Percentiles rank a stretch among this genome's conserved stretches.
These are phyloP conservation scores for Saccharomyces uvarum DNA, from an alignment of 1,139 yeast genomes.

Conservation along the genomic window DNA sequence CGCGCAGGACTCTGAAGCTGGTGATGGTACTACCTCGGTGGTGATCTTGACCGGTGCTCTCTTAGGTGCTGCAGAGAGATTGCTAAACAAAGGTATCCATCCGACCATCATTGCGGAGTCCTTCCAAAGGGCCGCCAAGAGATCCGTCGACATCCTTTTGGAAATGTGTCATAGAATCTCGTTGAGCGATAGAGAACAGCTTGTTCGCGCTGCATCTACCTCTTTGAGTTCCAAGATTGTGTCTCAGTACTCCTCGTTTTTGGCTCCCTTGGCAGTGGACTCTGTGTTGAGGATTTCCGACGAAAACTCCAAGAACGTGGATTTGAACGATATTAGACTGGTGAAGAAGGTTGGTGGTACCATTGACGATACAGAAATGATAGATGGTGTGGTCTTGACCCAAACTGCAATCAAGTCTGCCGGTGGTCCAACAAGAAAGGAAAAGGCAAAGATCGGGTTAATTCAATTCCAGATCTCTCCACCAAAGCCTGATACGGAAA, in stretches of 20 bases:
- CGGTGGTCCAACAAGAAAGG: conserved; percentile 94
- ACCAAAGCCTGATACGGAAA: conserved; percentile 98
- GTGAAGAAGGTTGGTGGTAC: conserved; percentile 96
- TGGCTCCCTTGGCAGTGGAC: conserved; percentile 93
- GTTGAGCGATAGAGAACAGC: conserved; percentile 67
- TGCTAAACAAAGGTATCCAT: conserved; percentile 85
- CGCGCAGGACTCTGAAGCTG: conserved; percentile 97
- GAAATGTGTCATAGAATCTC: conserved; percentile 79
- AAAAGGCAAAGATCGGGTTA: conserved; percentile 86
- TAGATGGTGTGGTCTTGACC: conserved; percentile 88
- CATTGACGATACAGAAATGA: conserved; percentile 88
- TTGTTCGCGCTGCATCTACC: conserved; percentile 88
- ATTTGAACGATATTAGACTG: conserved; percentile 77
- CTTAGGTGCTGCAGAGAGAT: conserved; percentile 87
- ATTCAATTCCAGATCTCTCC: conserved; percentile 96
- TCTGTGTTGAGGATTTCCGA: conserved; percentile 76
- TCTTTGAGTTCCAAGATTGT: conserved; percentile 92
- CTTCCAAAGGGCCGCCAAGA: conserved; percentile 83
- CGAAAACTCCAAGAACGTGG: conserved; percentile 59
- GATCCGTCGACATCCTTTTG: conserved; percentile 76
- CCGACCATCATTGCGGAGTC: conserved; percentile 94
- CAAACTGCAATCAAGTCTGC: conserved; percentile 84
- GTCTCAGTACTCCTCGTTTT: conserved; percentile 73
- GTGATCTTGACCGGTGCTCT: conserved; percentile 92
- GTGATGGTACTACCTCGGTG: conserved; percentile 97